Conservation (phyloP, 345 rosid species). For the Salix arbutifolia region DNA sequence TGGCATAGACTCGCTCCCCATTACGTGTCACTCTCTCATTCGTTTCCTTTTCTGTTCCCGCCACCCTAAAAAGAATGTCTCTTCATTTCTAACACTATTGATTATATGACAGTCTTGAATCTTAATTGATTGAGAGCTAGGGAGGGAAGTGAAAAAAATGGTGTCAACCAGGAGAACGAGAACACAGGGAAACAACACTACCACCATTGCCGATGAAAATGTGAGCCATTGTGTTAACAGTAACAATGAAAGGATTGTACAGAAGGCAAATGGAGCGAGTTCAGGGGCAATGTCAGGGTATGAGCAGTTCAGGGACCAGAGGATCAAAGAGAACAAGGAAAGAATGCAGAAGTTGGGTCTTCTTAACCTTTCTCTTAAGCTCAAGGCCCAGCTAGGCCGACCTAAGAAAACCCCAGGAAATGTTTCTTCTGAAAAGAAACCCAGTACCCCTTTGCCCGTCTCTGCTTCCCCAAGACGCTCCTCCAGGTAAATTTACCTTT, state of each 20-base stretch:
- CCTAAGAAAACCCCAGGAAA: background rate
- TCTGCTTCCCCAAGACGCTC: conserved; percentile 27
- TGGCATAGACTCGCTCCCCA: too few relatives aligned
- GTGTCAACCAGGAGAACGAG: conserved; percentile 3
- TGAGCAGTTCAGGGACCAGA: conserved; percentile 25
- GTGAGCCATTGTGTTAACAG: background rate
- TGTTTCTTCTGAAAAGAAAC: background rate
- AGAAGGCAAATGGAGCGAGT: background rate
- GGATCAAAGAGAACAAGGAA: conserved; percentile 35
- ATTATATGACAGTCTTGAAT: too few relatives aligned
- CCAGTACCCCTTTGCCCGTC: background rate
- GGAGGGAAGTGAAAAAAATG: background rate
- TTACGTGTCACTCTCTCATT: background rate
- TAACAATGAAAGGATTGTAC: background rate
- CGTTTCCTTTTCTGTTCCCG: background rate
- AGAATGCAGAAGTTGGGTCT: conserved; percentile 33
- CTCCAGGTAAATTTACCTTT: conserved; percentile 17
- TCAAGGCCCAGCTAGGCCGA: background rate
- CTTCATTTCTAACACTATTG: background rate
- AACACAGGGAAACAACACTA: background rate
- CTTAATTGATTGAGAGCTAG: background rate
- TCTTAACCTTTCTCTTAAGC: conserved; percentile 22
- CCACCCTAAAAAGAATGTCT: background rate
- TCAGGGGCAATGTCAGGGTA: conserved; percentile 3
- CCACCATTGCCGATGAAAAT: background rate